These are phyloP conservation scores for Tolypocladium capitatum DNA, from an alignment of 2,329 filamentous ascomycete genomes.

Conservation along the genomic window DNA sequence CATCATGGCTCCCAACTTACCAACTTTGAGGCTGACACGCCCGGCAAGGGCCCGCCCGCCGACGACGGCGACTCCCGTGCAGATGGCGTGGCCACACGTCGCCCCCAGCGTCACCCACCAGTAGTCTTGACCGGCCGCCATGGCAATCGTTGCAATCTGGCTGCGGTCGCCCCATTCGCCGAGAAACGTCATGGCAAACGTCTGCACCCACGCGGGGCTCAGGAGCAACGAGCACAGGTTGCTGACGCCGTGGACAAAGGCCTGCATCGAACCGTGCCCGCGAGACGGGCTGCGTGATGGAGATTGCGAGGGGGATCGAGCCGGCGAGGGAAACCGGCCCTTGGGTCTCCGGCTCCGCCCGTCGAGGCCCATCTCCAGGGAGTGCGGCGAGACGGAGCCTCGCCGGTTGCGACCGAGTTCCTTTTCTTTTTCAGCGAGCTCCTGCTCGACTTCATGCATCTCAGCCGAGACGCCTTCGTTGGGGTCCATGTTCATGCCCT, in stretches of 20 bases:
- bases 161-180: slow-evolving; percentile 97
- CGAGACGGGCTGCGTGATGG: slow-evolving; percentile 48
- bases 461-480: slow-evolving; percentile 90
- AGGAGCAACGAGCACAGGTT: slow-evolving; percentile 82
- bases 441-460: slow-evolving; percentile 92
- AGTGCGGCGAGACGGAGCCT: slow-evolving; percentile 57
- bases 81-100: slow-evolving; percentile 72
- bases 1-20: slow-evolving; percentile 42
- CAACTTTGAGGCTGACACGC: slow-evolving; percentile 85
- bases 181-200: slow-evolving; percentile 96
- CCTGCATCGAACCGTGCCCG: slow-evolving; percentile 22
- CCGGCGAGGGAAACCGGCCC: slow-evolving; percentile 65
- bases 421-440: slow-evolving; percentile 87
- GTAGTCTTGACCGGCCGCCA: slow-evolving; percentile 96
- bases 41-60: slow-evolving; percentile 88
- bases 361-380: slow-evolving; percentile 66
- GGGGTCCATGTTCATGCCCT: slow-evolving; percentile 78
- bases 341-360: slow-evolving; percentile 58
- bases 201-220: slow-evolving; percentile 96
- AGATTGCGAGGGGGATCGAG: slow-evolving; percentile 68
- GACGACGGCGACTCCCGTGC: slow-evolving; percentile 82
- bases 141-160: slow-evolving; percentile 96
- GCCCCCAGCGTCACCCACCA: slow-evolving; percentile 96
- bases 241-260: slow-evolving; percentile 50
- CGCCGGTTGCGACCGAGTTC: slow-evolving; percentile 51